Evolutionary conservation across 2,329 filamentous ascomycete genomes (phyloP), one percentile per base, ranked within the genome.

Genomic region (Xylariaceae sp.): DNA sequence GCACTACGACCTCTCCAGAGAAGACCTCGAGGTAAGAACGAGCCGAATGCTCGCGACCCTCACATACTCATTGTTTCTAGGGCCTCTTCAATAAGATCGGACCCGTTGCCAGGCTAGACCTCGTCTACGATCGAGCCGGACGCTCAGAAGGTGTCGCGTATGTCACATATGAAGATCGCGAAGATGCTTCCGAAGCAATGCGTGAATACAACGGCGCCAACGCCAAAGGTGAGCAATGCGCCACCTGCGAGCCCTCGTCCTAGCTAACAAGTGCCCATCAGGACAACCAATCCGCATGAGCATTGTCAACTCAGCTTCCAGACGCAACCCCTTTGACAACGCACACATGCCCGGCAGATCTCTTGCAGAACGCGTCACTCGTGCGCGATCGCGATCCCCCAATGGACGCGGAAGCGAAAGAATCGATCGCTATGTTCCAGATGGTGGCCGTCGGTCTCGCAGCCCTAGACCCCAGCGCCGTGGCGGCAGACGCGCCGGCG

Each of bases 1-100:
- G 50, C 91, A 96, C 68, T 96, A 95, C 68, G 91, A 96, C 53
- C 78, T 96, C 55, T 91, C 87, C 11, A 83, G 92, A 68, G 84
- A 86, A 35, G 91, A 96, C 64, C 77, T 96, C 47, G 80, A 87
- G 62, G 90, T 95, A 72, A 49, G 70, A 43, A 35, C 22, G 10
- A 15, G 45, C 15, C 40, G 17, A 40, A 45, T 11, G 18, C 11
- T 22, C 19, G 10, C 22, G 6, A 18, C 17, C 18, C 31, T n/a
- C 7, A 11, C 27, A 22, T 38, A 41, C 67, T 72, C 22, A 71
- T 56, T 33, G 9, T 6, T 14, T 17, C 45, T 49, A 95, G 89
- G 88, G 87, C 56, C 80, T 96, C 2, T 96, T 96, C 67, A 75
- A 73, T 53, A 80, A 83, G 61, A 92, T 95, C 57, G 91, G 89